Evolutionary conservation across 1,284 basidiomycete species (phyloP).

Genomic region (Trametes versicolor): DNA sequence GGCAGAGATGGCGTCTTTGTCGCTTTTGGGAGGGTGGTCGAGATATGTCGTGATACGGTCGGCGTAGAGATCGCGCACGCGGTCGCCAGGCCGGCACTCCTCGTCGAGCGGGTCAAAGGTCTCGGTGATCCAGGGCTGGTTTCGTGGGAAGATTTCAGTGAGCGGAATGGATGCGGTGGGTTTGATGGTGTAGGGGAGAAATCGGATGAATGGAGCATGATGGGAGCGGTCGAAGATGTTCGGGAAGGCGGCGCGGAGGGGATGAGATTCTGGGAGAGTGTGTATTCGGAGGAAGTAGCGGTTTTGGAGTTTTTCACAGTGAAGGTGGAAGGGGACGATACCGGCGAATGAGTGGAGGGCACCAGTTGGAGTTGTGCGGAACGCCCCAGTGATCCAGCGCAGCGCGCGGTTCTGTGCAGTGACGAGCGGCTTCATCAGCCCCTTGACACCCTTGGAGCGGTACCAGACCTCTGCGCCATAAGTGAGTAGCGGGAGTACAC

Average conservation of each 20-base stretch:
- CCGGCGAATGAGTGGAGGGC: conserved; percentile 7
- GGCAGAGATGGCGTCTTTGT: too few relatives aligned
- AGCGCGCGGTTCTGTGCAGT: conserved; percentile 13
- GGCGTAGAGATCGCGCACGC: too few relatives aligned
- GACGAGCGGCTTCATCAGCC: neutral
- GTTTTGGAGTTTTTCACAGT: conserved; percentile 9
- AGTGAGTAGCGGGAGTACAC: conserved; percentile 45
- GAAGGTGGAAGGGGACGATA: conserved; percentile 4
- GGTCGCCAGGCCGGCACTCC: too few relatives aligned
- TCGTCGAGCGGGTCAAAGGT: too few relatives aligned
- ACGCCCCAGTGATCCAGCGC: conserved; percentile 21
- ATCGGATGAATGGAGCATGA: neutral
- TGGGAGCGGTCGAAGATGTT: neutral
- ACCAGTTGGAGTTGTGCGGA: conserved; percentile 18
- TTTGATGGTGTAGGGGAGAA: too few relatives aligned
- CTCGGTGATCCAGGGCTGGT: too few relatives aligned
- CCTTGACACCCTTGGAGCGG: conserved; percentile 2
- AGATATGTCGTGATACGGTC: too few relatives aligned
- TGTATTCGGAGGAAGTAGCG: conserved; percentile 8
- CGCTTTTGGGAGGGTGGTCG: too few relatives aligned
- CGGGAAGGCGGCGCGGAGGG: neutral
- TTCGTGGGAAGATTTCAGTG: too few relatives aligned
- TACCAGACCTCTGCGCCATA: conserved; percentile 34
- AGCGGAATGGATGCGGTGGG: too few relatives aligned
- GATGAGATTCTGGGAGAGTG: conserved; percentile 2